phyloP scores from a whole-genome alignment of 352 stramenopile species.

The Phytophthora cactorum region DNA sequence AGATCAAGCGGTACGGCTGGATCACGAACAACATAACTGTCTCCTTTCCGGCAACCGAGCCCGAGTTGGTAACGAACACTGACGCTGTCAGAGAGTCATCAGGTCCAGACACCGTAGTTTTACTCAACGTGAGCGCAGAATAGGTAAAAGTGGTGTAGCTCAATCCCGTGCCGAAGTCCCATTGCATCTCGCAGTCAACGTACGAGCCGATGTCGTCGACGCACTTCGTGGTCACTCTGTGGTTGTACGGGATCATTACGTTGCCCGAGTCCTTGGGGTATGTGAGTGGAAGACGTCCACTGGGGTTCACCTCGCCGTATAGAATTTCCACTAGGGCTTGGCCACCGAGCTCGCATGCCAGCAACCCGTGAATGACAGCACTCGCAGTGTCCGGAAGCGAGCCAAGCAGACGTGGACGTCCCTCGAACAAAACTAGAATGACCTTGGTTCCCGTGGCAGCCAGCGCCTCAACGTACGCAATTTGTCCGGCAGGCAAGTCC shows the following conservation, averaged over 20 bases:
- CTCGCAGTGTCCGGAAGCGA: slow-evolving; percentile 48
- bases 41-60: slow-evolving; percentile 63
- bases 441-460: slow-evolving; percentile 73
- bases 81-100: slow-evolving; percentile 44
- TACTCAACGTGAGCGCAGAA: slow-evolving; percentile 48
- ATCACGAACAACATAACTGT: slow-evolving; percentile 82
- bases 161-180: slow-evolving; percentile 67
- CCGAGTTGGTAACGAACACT: slow-evolving; percentile 79
- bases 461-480: slow-evolving; percentile 77
- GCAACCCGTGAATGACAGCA: slow-evolving; percentile 77
- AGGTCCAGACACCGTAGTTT: slow-evolving; percentile 34
- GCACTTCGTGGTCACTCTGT: slow-evolving; percentile 66
- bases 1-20: slow-evolving; percentile 62
- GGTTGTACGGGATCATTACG: slow-evolving; percentile 79
- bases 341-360: slow-evolving; percentile 79
- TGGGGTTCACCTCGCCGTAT: slow-evolving; percentile 83
- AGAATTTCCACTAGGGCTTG: slow-evolving; percentile 86
- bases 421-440: slow-evolving; percentile 83
- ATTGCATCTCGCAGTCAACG: slow-evolving; percentile 66
- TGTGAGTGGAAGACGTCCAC: slow-evolving; percentile 79
- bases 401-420: slow-evolving; percentile 74
- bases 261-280: slow-evolving; percentile 78
- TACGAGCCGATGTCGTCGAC: slow-evolving; percentile 23
- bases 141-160: slow-evolving; percentile 80
- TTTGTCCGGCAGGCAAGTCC: slow-evolving; percentile 62